A percentile compares a stretch with the other conserved stretches of the same genome.
Conservation (phyloP, 2,329 filamentous ascomycete species). For the Ophiocordyceps sinensis region DNA sequence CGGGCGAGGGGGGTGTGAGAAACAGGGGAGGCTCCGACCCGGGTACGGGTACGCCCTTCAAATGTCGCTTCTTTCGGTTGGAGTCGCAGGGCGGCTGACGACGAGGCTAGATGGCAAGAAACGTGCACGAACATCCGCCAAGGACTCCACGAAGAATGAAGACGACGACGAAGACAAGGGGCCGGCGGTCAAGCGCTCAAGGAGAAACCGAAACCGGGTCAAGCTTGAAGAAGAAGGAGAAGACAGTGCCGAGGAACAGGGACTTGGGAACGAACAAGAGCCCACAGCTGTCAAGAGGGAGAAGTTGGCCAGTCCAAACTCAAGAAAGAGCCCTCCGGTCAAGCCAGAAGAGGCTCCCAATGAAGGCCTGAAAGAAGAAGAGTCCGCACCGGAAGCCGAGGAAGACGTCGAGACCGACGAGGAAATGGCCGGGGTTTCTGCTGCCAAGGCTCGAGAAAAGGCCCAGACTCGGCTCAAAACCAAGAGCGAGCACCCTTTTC, state of each 20-base stretch:
- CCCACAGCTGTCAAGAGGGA: conserved; percentile 3
- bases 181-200: conserved; percentile 43
- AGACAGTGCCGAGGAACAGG: conserved; percentile 26
- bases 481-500: conserved; percentile 66
- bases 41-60: conserved; percentile 19
- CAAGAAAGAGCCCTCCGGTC: conserved; percentile 4
- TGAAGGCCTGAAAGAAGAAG: conserved; percentile 6
- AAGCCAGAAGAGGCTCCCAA: conserved; percentile 2
- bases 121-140: conserved; percentile 17
- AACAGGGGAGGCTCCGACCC: conserved; percentile 24
- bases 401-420: conserved; percentile 38
- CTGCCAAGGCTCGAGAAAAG: conserved; percentile 64
- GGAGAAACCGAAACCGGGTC: conserved; percentile 28
- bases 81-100: neutral
- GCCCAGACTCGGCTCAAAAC: conserved; percentile 62
- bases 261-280: conserved; percentile 10
- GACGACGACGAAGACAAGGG: conserved; percentile 45
- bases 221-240: conserved; percentile 41
- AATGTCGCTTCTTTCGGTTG: neutral
- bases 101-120: conserved; percentile 30
- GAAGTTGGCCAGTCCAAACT: conserved; percentile 6
- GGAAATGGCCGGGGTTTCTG: conserved; percentile 50
- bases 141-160: conserved; percentile 27
- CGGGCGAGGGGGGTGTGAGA: conserved; percentile 12
- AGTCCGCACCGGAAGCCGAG: conserved; percentile 25